Base-by-base conservation (phyloP, 768 basidiomycete species). In the Baorangia bicolor region DNA sequence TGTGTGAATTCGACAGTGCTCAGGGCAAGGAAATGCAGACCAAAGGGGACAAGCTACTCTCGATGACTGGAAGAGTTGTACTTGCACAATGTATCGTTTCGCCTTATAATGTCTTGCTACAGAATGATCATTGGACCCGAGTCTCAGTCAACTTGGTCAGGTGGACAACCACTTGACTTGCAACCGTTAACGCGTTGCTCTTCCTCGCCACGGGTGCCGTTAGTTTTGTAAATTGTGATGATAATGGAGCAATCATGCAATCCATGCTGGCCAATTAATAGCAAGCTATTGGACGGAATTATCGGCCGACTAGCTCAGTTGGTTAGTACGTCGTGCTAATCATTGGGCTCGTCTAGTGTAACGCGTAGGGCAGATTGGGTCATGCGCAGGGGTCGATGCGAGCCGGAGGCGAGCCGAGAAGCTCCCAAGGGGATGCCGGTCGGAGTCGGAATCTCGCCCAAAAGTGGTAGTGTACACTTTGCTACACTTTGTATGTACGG, bases 281-380 rank as follows among this genome's bases (percentile, higher is more conserved):
- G n/a, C n/a, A n/a, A n/a, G n/a, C n/a, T n/a, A n/a, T n/a, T 30
- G 28, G 28, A 28, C 28, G 28, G 28, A 28, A 5, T 28, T 20
- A 37, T 20, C 6, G 64, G 65, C 64, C 65, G 65, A 61, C 64
- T 66, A 66, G 65, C 64, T 66, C 65, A 66, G 65, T 67, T 66
- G 65, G 65, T 66, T 66, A 66, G 65, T 67, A 65, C 65, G 62
- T 66, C 65, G 65, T 66, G 65, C 65, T 66, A 66, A 66, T 66
- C n/a, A n/a, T n/a, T 66, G 9, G 28, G 28, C 28, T 28, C 28
- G 28, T 28, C 28, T 10, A 28, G 28, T 5, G 7, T 28, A 28
- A 28, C 28, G 28, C 28, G 28, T n/a, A n/a, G n/a, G n/a, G n/a
- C n/a, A n/a, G n/a, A n/a, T n/a, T n/a, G n/a, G n/a, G n/a, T n/a